Evolutionary conservation across 768 basidiomycete genomes (phyloP).

Genomic region (Rhizopogon salebrosus): DNA sequence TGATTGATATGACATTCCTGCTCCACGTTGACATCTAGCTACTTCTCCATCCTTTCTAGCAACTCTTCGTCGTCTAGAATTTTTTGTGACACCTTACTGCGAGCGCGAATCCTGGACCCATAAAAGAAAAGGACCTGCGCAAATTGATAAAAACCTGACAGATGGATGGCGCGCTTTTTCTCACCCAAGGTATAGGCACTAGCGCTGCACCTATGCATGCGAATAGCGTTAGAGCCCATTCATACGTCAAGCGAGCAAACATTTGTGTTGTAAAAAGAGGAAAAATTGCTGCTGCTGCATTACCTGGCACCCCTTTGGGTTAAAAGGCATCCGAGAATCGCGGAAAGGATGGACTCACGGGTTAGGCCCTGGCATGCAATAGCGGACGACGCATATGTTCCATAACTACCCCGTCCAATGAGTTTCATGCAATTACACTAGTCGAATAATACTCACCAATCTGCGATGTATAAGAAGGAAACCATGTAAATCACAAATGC

Average conservation of each 20-base stretch:
- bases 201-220: constrained; percentile 41
- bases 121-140: constrained; percentile 15
- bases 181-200: constrained; percentile 48
- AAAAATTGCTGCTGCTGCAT: constrained; percentile 42
- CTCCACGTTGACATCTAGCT: neutral
- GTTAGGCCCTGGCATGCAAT: constrained; percentile 54
- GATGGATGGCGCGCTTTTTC: constrained; percentile 9
- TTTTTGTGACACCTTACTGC: constrained; percentile 10
- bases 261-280: constrained; percentile 55
- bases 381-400: constrained; percentile 55
- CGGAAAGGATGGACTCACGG: constrained; percentile 25
- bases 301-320: constrained; percentile 27
- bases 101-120: constrained; percentile 17
- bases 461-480: constrained; percentile 50
- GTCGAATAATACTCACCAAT: constrained; percentile 33
- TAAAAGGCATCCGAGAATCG: neutral
- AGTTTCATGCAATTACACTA: neutral
- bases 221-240: constrained; percentile 51
- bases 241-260: constrained; percentile 45
- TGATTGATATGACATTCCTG: neutral
- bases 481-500: constrained; percentile 45
- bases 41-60: neutral
- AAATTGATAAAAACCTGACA: neutral
- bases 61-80: constrained; percentile 4
- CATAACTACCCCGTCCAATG: constrained; percentile 30